These are phyloP conservation scores for Mycena epipterygia DNA, from an alignment of 768 basidiomycete genomes.

Conservation along the genomic window DNA sequence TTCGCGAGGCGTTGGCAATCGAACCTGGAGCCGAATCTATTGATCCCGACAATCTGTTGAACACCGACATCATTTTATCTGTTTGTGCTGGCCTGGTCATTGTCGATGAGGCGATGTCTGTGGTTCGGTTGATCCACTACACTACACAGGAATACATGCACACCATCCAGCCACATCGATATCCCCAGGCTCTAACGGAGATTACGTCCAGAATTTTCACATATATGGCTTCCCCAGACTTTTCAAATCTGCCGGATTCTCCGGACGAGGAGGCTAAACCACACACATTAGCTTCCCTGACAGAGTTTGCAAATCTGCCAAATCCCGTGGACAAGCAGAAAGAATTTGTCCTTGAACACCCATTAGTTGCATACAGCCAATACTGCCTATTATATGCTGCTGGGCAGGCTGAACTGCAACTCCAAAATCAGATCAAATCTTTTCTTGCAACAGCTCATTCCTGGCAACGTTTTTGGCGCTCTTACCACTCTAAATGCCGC, in stretches of 20 bases:
- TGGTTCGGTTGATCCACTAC: neutral
- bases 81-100: constrained; percentile 7
- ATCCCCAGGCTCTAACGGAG: neutral
- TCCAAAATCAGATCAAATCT: too few relatives aligned
- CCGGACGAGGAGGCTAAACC: neutral
- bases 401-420: too few relatives aligned
- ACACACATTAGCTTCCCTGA: neutral
- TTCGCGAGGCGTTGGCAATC: neutral
- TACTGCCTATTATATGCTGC: neutral
- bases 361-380: too few relatives aligned
- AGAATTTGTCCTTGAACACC: too few relatives aligned
- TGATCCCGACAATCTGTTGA: neutral
- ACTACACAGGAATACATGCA: constrained; percentile 7
- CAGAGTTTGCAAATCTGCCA: neutral
- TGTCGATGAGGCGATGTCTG: neutral
- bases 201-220: neutral
- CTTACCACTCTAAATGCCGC: too few relatives aligned
- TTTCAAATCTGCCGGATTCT: neutral
- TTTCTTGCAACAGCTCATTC: neutral
- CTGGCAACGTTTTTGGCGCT: neutral
- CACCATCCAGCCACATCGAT: neutral
- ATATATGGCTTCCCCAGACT: neutral
- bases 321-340: too few relatives aligned
- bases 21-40: neutral
- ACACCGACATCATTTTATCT: constrained; percentile 5